A percentile compares a stretch with the other conserved stretches of the same genome.
Conservation (phyloP, 2,329 filamentous ascomycete species). For the Scorias spongiosa region DNA sequence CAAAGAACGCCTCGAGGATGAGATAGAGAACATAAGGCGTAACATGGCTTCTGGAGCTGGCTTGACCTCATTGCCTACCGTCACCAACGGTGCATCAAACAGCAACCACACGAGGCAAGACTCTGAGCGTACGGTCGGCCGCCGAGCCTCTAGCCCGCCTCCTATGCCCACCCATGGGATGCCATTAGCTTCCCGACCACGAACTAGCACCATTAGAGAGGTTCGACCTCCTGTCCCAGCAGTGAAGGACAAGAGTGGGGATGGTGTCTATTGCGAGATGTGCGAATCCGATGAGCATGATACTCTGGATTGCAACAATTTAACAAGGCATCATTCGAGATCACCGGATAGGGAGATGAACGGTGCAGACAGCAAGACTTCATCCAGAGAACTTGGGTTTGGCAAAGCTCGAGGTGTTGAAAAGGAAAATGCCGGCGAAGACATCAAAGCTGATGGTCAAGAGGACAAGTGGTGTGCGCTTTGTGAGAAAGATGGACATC, state of each 20-base stretch:
- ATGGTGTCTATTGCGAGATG: constrained; percentile 73
- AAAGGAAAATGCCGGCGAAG: constrained; percentile 13
- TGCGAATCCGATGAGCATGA: constrained; percentile 87
- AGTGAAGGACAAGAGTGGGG: constrained; percentile 1
- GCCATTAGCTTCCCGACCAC: constrained; percentile 18
- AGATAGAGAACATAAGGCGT: constrained; percentile 51
- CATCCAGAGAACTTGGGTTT: background rate
- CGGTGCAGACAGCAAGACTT: constrained; percentile 2
- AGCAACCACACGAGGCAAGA: constrained; percentile 35
- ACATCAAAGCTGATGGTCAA: constrained; percentile 32
- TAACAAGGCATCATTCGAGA: constrained; percentile 2
- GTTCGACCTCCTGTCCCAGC: constrained; percentile 1
- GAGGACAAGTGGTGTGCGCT: constrained; percentile 90
- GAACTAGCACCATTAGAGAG: constrained; percentile 41
- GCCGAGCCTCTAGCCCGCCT: background rate
- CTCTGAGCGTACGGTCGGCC: constrained; percentile 23
- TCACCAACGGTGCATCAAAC: constrained; percentile 18
- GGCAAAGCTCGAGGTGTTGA: constrained; percentile 8
- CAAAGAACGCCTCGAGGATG: constrained; percentile 71
- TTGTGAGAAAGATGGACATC: constrained; percentile 90
- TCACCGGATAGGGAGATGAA: background rate
- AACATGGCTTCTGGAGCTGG: constrained; percentile 7
- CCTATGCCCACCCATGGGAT: constrained; percentile 9
- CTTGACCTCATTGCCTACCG: constrained; percentile 54
- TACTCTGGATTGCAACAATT: constrained; percentile 67